Evolutionary conservation across 495 filamentous ascomycete species (phyloP), one percentile per base, ranked within the genome.

Genomic region (Chaetomium cochliodes): DNA sequence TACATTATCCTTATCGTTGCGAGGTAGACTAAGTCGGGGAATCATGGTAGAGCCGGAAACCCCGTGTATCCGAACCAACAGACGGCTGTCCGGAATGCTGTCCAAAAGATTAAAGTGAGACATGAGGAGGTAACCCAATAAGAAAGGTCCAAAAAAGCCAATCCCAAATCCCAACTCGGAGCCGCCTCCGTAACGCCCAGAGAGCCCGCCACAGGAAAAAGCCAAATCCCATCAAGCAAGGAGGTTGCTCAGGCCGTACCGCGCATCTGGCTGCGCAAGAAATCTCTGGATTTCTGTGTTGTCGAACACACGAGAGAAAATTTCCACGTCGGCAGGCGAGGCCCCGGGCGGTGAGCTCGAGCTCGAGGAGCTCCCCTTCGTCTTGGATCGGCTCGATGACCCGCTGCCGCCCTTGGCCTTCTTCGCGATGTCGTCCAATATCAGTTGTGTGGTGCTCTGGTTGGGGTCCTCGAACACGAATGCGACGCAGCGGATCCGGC

Each of bases 401-500:
- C 68, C 53, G 56, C 56, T 51, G 57, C 69, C 63, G 49, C 67
- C 60, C 22, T 73, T 78, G 63, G 73, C 73, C 67, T 82, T 81
- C 63, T 80, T 81, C 52, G 74, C 74, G 16, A 82, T 74, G 39
- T 83, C 80, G 47, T 83, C 78, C 15, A 78, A 66, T 49, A 83
- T 83, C 37, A 80, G 62, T 59, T 73, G 74, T 15, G 74, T 63
- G 0, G 80, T 83, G 70, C 75, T 79, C 67, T 80, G 79, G 63
- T 51, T 61, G 23, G 69, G 69, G 62, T 83, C 80, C 67, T 82
- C 88, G 65, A 92, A 86, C 2, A 88, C 88, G 70, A 92, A 92
- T 0, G 89, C 85, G 7, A 90, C 82, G 67, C 87, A 87, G 37
- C 79, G 72, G 70, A 92, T 89, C 59, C 84, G 82, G 28, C 88